phyloP scores from a whole-genome alignment of 2,329 filamentous ascomycete species.

The Colletotrichum sp. region DNA sequence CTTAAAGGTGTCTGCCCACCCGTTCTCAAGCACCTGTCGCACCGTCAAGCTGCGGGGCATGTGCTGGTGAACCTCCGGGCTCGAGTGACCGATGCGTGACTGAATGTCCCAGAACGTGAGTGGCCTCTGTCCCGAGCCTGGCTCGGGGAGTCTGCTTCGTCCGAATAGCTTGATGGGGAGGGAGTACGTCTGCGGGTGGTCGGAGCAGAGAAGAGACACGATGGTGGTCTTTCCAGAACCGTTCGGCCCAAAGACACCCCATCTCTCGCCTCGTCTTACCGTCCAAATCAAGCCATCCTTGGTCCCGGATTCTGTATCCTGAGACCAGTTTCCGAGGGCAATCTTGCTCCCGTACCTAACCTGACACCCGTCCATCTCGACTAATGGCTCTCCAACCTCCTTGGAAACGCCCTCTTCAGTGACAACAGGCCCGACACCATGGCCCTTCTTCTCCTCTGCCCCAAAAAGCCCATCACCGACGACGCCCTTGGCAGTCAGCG shows the following conservation, averaged over 20 bases:
- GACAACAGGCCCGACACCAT: background rate
- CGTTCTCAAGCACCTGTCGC: conserved; percentile 78
- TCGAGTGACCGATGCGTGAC: conserved; percentile 86
- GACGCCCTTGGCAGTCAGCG: conserved; percentile 44
- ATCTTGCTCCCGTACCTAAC: conserved; percentile 81
- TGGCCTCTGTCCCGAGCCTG: conserved; percentile 67
- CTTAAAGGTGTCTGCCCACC: conserved; percentile 89
- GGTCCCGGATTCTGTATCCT: conserved; percentile 54
- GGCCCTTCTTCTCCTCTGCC: conserved; percentile 20
- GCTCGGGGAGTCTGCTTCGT: conserved; percentile 76
- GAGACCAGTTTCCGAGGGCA: conserved; percentile 81
- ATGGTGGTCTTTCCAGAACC: conserved; percentile 96
- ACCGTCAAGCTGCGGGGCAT: conserved; percentile 81
- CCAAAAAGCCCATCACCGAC: conserved; percentile 39
- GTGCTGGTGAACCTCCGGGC: conserved; percentile 91
- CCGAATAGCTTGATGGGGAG: conserved; percentile 88
- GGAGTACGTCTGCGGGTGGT: conserved; percentile 93
- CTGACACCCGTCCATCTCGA: conserved; percentile 86
- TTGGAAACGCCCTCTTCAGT: background rate
- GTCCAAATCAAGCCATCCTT: conserved; percentile 79
- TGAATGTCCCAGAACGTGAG: conserved; percentile 95
- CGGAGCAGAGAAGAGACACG: conserved; percentile 89
- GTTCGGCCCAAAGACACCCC: conserved; percentile 93
- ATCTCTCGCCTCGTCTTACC: conserved; percentile 81
- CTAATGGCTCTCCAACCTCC: conserved; percentile 66